Base-by-base conservation (phyloP, 805 yeast species). In the Kazachstania bromeliacearum region DNA sequence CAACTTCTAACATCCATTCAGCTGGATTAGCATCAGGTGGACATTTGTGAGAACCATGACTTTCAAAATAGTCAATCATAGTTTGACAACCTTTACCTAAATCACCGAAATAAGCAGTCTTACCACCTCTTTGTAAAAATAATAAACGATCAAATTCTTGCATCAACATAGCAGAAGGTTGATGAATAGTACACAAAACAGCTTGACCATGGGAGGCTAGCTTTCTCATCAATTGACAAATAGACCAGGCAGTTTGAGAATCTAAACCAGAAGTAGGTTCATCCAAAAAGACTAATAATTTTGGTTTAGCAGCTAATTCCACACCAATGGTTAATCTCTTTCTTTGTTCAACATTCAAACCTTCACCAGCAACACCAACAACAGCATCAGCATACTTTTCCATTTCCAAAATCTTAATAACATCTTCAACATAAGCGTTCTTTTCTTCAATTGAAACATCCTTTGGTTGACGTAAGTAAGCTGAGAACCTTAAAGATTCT, bases 1-100 rank as follows among this genome's bases (percentile, higher is more conserved):
- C 80, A 45, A 79, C 82, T 44, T 81, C 83, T 60, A 85, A 67
- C 94, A 85, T 85, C 92, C 94, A 85, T 64, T 85, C 95, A n/a
- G 88, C 89, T 20, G 92, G 92, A 45, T 82, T 82, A 5, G 85
- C 85, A 29, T 67, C 67, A 5, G 67, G 61, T 13, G 88, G 87
- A 63, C 89, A 81, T 38, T 64, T 63, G 21, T 68, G 70, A 29
- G 87, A 74, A 37, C 87, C 87, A 44, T 79, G 59, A 4, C 57
- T 54, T 56, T 80, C 85, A 49, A 81, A 79, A 53, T 80, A 80
- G 36, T 71, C 60, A 39, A 79, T 78, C 63, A 80, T 64, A 4
- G 73, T 67, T 28, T 56, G 53, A 48, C 74, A 77, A 46, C 76
- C 71, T 28, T 68, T 57, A 38, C 89, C 88, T 33, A 55, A 44